phyloP scores from a whole-genome alignment of 2,329 filamentous ascomycete species.

The Passalora sequoiae region DNA sequence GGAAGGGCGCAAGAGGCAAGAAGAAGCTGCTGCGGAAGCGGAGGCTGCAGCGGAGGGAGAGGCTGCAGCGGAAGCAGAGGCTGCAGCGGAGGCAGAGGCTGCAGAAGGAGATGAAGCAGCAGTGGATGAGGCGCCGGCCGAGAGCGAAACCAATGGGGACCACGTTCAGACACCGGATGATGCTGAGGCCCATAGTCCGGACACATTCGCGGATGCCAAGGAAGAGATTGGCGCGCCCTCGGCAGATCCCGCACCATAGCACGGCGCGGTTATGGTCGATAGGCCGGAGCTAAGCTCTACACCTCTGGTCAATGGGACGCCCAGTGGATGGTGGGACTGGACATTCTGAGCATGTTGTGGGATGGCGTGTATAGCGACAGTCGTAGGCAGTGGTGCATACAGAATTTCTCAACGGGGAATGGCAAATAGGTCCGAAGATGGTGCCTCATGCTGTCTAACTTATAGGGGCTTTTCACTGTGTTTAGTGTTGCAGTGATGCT shows the following conservation, averaged over 20 bases:
- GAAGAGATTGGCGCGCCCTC: slow-evolving; percentile 15
- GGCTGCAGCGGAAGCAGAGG: slow-evolving; percentile 21
- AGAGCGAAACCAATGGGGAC: slow-evolving; percentile 2
- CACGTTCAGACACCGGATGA: slow-evolving; percentile 14
- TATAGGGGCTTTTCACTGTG: too few species aligned
- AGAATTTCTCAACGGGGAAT: too few species aligned
- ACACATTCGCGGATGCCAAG: slow-evolving; percentile 32
- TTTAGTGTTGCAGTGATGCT: too few species aligned
- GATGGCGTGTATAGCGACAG: too few species aligned
- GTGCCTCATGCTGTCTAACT: too few species aligned
- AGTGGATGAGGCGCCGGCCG: slow-evolving; percentile 10
- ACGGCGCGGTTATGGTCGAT: slow-evolving; percentile 1
- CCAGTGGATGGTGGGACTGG: neutral
- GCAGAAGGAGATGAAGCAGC: slow-evolving; percentile 28
- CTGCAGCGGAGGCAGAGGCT: slow-evolving; percentile 30
- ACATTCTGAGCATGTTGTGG: too few species aligned
- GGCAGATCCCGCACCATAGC: slow-evolving; percentile 4
- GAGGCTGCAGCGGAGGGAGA: slow-evolving; percentile 27
- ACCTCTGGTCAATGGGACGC: neutral
- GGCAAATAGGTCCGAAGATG: too few species aligned
- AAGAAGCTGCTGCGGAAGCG: slow-evolving; percentile 31
- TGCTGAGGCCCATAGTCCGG: slow-evolving; percentile 21
- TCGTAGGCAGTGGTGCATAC: too few species aligned
- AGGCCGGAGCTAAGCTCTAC: neutral
- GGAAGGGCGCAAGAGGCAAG: slow-evolving; percentile 43